phyloP scores from a whole-genome alignment of 2,329 filamentous ascomycete genomes.

The Juglanconis juglandina region DNA sequence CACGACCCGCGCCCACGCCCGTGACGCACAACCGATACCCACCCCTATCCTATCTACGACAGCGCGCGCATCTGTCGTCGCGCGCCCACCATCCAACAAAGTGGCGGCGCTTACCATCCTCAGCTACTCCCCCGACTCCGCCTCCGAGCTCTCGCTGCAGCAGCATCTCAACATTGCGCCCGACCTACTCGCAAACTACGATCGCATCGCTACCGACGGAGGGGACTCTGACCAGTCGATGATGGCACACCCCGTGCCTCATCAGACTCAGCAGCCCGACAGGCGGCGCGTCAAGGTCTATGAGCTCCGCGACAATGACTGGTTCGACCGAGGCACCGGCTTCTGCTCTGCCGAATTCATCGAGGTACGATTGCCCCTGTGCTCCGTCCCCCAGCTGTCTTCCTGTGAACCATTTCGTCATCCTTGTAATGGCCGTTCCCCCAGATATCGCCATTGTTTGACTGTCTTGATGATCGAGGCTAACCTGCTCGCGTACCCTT shows the following conservation, averaged over 20 bases:
- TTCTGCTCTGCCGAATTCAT: constrained; percentile 81
- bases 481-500: constrained; percentile 15
- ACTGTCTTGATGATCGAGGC: constrained; percentile 20
- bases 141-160: constrained; percentile 56
- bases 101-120: constrained; percentile 57
- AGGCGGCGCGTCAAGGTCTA: constrained; percentile 94
- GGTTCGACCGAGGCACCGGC: constrained; percentile 95
- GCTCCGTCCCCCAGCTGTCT: constrained; percentile 1
- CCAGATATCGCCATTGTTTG: background rate
- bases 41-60: constrained; percentile 8
- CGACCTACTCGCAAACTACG: constrained; percentile 46
- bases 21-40: background rate
- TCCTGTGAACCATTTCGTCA: no score
- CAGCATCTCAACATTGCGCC: constrained; percentile 57
- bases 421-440: background rate
- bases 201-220: constrained; percentile 45
- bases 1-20: no score
- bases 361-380: constrained; percentile 54
- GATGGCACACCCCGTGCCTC: constrained; percentile 70
- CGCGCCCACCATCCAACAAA: constrained; percentile 33
- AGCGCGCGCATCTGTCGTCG: constrained; percentile 31
- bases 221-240: constrained; percentile 59
- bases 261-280: constrained; percentile 54
- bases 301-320: constrained; percentile 97
- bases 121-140: constrained; percentile 45